Percentiles rank a stretch among this genome's conserved stretches.
Evolutionary conservation across 1,139 yeast genomes (phyloP).

Genomic region (Candida anutae): DNA sequence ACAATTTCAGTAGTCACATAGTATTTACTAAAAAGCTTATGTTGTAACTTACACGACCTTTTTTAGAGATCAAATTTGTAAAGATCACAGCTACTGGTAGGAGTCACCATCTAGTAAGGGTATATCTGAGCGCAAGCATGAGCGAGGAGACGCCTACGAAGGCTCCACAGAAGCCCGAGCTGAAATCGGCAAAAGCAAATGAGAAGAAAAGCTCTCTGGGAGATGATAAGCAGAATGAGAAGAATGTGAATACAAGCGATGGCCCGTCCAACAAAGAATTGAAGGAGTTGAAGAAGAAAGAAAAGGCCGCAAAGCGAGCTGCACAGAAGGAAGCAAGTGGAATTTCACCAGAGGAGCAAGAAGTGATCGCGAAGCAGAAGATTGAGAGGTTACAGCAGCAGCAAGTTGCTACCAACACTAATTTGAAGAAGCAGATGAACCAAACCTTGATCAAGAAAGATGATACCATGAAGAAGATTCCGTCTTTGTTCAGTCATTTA

Average conservation of each 20-base stretch:
- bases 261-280: slow-evolving; percentile 76
- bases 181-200: no score
- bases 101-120: no score
- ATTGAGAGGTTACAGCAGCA: slow-evolving; percentile 29
- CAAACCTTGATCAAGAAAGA: slow-evolving; percentile 43
- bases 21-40: no score
- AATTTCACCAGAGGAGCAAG: slow-evolving; percentile 37
- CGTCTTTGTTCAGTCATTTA: slow-evolving; percentile 77
- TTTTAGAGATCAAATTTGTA: no score
- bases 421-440: slow-evolving; percentile 48
- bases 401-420: slow-evolving; percentile 34
- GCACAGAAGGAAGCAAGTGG: slow-evolving; percentile 51
- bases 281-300: slow-evolving; percentile 80
- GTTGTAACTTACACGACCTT: no score
- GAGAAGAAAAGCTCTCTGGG: no score
- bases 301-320: slow-evolving; percentile 85
- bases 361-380: slow-evolving; percentile 31
- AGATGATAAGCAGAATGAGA: no score
- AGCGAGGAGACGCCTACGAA: no score
- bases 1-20: neutral
- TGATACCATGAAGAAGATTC: slow-evolving; percentile 34
- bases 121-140: no score
- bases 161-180: no score
- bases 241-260: no score
- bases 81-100: no score